A percentile compares a stretch with the other conserved stretches of the same genome.
Evolutionary conservation across 106 monocot genomes (phyloP).

Genomic region (Phalaenopsis equestris): DNA sequence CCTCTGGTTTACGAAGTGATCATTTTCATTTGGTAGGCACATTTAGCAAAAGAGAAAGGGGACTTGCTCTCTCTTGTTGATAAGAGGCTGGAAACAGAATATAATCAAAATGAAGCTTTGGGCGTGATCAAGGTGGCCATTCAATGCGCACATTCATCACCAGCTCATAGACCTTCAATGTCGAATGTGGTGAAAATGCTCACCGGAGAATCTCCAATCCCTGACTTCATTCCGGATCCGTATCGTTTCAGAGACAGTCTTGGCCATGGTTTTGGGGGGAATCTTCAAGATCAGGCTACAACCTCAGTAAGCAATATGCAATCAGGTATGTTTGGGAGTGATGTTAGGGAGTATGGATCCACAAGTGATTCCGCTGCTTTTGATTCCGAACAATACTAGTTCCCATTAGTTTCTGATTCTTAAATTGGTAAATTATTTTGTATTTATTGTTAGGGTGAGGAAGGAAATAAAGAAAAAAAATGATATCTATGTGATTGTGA

Average conservation of each 20-base stretch:
- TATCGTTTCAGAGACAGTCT: conserved; percentile 6
- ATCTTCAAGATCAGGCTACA: neutral
- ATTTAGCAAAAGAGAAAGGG: conserved; percentile 6
- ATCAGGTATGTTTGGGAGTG: neutral
- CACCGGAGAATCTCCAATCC: neutral
- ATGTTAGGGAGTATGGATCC: neutral
- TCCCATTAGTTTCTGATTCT: conserved; percentile 2
- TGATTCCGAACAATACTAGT: neutral
- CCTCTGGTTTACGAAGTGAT: neutral
- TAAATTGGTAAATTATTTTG: neutral
- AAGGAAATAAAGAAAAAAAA: neutral
- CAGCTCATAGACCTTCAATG: conserved; percentile 7
- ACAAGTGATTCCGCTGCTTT: neutral
- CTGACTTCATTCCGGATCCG: conserved; percentile 3
- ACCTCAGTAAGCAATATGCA: neutral
- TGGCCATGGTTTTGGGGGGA: neutral
- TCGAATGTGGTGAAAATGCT: conserved; percentile 1
- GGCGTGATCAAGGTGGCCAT: conserved; percentile 1
- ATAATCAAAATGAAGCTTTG: conserved; percentile 1
- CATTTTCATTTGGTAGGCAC: neutral
- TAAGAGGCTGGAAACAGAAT: neutral
- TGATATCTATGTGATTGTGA: neutral
- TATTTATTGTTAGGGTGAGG: neutral
- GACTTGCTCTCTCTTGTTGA: conserved; percentile 8
- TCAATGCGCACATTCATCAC: conserved; percentile 7